Base-by-base conservation (phyloP, 2,329 filamentous ascomycete species). In the Periconia sp. region DNA sequence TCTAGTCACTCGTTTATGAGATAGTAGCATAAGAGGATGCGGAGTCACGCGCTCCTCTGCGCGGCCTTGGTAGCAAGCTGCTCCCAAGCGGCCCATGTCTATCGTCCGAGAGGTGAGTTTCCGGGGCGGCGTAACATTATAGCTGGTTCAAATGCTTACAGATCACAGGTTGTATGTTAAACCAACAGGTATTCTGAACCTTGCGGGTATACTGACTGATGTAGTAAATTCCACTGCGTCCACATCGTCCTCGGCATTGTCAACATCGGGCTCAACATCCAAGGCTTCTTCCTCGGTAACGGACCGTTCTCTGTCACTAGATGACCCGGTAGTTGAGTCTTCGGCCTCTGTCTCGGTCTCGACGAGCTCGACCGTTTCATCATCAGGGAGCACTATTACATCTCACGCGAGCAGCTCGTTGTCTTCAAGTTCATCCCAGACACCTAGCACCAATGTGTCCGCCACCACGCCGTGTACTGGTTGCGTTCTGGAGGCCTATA, bases 401-500 rank as follows among this genome's bases (percentile, higher is more conserved):
- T 6, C 16, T 13, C 2, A 4, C 9, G 11, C n/a, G n/a, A n/a
- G n/a, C n/a, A n/a, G n/a, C n/a, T n/a, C n/a, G n/a, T n/a, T n/a
- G n/a, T n/a, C 26, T 29, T 4, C 11, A 21, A 35, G 18, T 25
- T 13, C 13, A 25, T 25, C 36, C 33, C 38, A 21, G 10, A 42
- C 18, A 10, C 11, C 39, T 30, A 46, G 43, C 30, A 16, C 30
- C 10, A 39, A 41, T 26, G 40, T 33, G 10, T 21, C 39, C 15
- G 22, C 40, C 3, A 36, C 42, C 33, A 33, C 45, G 13, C 17
- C 25, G n/a, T 69, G 66, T 33, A 66, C 63, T 4, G 66, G 66
- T 16, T 69, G 66, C 34, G 54, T 59, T 1, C 44, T 69, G 9
- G 49, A 62, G 36, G 65, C 59, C 0, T 44, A 53, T 4, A 41